phyloP scores from a whole-genome alignment of 495 filamentous ascomycete genomes.

The Penicillium ochrochloron region DNA sequence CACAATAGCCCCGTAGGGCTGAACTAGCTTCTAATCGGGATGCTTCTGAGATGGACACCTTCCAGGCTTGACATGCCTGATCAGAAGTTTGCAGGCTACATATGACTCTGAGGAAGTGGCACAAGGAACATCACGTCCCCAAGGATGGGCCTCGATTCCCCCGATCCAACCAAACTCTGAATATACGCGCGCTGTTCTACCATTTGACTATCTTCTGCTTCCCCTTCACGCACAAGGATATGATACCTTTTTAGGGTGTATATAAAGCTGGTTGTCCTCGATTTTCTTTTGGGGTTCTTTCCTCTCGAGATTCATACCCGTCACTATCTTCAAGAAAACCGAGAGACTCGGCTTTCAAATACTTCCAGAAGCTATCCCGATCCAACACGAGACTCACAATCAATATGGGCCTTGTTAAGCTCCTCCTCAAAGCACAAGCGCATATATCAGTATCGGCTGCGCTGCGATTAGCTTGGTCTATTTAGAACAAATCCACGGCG shows the following conservation, averaged over 20 bases:
- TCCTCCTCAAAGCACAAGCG: not conserved
- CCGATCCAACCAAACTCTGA: not conserved
- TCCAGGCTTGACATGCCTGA: not conserved
- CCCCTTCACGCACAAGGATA: not conserved
- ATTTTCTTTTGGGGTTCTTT: not conserved
- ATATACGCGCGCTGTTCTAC: not conserved
- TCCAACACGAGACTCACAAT: not conserved
- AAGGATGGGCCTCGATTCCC: not conserved
- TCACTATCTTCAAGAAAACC: not conserved
- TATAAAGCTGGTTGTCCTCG: not conserved
- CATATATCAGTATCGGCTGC: too few relatives aligned
- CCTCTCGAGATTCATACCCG: fast-evolving
- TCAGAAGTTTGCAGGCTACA: not conserved
- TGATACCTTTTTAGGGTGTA: not conserved
- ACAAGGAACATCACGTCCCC: not conserved
- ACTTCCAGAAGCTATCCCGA: not conserved
- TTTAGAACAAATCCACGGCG: too few relatives aligned
- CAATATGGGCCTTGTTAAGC: not conserved
- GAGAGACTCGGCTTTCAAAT: not conserved
- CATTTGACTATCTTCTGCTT: not conserved
- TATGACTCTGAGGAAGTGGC: not conserved
- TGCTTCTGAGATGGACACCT: not conserved
- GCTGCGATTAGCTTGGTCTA: too few relatives aligned
- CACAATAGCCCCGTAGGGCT: not conserved
- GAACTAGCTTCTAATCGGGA: not conserved